These are phyloP conservation scores for Pseudophaeomoniella oleicola DNA, from an alignment of 2,329 filamentous ascomycete genomes.

Conservation along the genomic window DNA sequence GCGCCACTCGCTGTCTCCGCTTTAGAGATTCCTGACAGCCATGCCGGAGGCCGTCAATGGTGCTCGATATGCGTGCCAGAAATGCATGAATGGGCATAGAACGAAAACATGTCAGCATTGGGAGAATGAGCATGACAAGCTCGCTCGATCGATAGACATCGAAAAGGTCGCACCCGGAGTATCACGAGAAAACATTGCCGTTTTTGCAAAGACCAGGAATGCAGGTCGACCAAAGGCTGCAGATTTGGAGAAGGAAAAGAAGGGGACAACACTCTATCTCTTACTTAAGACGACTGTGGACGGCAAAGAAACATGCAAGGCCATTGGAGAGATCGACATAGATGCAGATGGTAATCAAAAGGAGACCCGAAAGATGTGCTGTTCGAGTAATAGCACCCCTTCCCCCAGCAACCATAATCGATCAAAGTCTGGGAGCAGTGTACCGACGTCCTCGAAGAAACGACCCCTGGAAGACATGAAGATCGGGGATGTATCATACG, in stretches of 20 bases:
- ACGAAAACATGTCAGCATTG: conserved; percentile 9
- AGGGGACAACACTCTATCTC: not conserved
- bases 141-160: not conserved
- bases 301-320: not conserved
- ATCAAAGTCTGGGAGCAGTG: not conserved
- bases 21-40: too few species aligned
- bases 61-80: conserved; percentile 12
- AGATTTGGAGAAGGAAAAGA: not conserved
- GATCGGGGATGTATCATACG: not conserved
- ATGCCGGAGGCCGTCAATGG: conserved; percentile 7
- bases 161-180: not conserved
- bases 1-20: too few species aligned
- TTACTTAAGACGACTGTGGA: not conserved
- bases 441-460: not conserved
- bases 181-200: not conserved
- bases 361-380: not conserved
- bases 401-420: not conserved
- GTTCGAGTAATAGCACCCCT: not conserved
- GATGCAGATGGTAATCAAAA: not conserved
- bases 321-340: not conserved
- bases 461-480: not conserved
- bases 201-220: not conserved
- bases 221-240: not conserved
- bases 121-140: conserved; percentile 8
- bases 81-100: conserved; percentile 12